These are phyloP conservation scores for Globisporangium recalcitrans DNA, from an alignment of 352 stramenopile genomes.

Conservation along the genomic window DNA sequence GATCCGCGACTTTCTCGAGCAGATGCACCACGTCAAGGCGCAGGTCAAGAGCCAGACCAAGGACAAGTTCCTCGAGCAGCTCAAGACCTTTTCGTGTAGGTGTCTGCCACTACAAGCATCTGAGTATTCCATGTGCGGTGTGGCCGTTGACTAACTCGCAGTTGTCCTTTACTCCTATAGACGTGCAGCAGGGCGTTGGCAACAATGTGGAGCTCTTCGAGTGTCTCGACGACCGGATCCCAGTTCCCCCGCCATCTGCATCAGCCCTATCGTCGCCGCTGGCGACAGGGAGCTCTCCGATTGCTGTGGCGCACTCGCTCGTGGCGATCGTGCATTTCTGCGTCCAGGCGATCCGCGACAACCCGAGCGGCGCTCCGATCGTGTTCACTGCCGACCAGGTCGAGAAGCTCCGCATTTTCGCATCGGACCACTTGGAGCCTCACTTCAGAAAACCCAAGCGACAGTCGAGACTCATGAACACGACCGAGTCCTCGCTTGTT, in stretches of 20 bases:
- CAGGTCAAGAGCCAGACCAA: conserved; percentile 32
- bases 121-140: neutral
- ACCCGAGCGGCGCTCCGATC: conserved; percentile 5
- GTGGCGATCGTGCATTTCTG: conserved; percentile 11
- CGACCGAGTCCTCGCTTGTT: neutral
- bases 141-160: neutral
- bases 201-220: conserved; percentile 52
- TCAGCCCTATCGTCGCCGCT: conserved; percentile 9
- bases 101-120: neutral
- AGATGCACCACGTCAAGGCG: conserved; percentile 32
- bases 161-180: conserved; percentile 11
- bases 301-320: conserved; percentile 1
- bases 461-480: conserved; percentile 1
- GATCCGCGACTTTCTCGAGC: conserved; percentile 50
- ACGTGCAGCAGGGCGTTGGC: conserved; percentile 48
- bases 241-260: conserved; percentile 8
- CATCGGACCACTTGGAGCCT: conserved; percentile 15
- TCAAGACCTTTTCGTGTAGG: conserved; percentile 51
- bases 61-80: conserved; percentile 32
- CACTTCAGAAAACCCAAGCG: neutral
- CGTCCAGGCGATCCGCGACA: conserved; percentile 10
- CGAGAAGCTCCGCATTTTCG: conserved; percentile 28
- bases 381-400: conserved; percentile 29
- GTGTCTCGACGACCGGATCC: conserved; percentile 37
- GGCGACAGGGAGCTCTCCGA: neutral